Evolutionary conservation across 345 rosid genomes (phyloP), one percentile per base, ranked within the genome.

Genomic region (Clausena lansium): DNA sequence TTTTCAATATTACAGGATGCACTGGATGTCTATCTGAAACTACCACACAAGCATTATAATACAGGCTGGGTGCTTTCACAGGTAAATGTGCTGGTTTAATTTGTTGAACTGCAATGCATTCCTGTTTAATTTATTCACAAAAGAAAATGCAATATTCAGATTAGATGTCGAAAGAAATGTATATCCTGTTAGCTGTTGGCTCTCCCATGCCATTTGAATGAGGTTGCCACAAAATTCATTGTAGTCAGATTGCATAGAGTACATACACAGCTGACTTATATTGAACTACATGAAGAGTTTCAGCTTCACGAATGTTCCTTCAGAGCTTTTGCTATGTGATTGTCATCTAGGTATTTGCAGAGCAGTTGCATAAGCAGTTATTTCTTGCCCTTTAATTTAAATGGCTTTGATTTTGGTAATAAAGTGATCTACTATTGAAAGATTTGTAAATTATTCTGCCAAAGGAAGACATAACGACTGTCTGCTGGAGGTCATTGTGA

Each of bases 1-100:
- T 79, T 83, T 20, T 65, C n/a, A 65, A 20, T 20, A 65, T 45
- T 85, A 74, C 85, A 96, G 99, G 99, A 91, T 72, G 98, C 99
- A 24, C 80, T 94, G 83, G 92, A 90, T 79, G 83, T 83, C 63
- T 96, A 87, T 85, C 81, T 81, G 81, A 92, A 90, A 82, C 93
- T 94, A 73, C 98, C 98, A 20, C 88, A 83, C 80, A 92, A 84
- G 86, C 98, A 96, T 85, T 92, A 94, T 85, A 92, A 86, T 77
- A 94, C 99, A 45, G 92, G 95, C 70, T 96, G 99, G 99, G 98
- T 96, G 81, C 95, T 96, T 85, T 89, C 93, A 73, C 98, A 92
- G 98, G 99, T 96, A 64, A 65, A 71, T 38, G 25, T n/a, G 77
- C 50, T 73, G 50, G 20, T 30, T 70, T 77, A 54, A 35, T 24